phyloP scores from a whole-genome alignment of 495 filamentous ascomycete genomes.

The Podospora australis region DNA sequence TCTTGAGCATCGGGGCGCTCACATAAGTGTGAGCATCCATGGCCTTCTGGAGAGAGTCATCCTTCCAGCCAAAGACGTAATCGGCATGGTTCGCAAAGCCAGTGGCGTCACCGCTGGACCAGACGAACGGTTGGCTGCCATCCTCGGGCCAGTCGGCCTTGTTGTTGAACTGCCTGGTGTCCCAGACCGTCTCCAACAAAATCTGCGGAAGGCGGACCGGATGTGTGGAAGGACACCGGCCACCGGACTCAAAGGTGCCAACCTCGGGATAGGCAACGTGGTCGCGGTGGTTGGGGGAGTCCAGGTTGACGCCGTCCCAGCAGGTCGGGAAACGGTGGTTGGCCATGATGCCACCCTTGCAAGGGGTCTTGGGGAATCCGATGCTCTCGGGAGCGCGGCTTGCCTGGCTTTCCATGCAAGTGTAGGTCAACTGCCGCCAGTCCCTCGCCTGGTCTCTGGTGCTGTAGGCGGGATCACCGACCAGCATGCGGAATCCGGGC shows the following conservation, averaged over 20 bases:
- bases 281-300: constrained; percentile 30
- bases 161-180: constrained; percentile 35
- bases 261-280: constrained; percentile 33
- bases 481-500: constrained; percentile 41
- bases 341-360: constrained; percentile 34
- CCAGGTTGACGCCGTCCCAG: constrained; percentile 28
- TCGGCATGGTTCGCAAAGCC: constrained; percentile 39
- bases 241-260: constrained; percentile 26
- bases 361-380: constrained; percentile 24
- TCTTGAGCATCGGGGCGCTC: constrained; percentile 31
- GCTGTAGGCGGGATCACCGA: constrained; percentile 27
- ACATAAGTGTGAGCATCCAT: constrained; percentile 36
- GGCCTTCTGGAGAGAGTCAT: constrained; percentile 30
- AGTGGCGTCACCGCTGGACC: constrained; percentile 34
- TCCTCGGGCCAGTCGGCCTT: constrained; percentile 33
- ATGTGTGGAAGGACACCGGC: constrained; percentile 25
- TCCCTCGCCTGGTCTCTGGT: constrained; percentile 29
- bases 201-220: constrained; percentile 33
- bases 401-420: constrained; percentile 24
- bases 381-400: constrained; percentile 25
- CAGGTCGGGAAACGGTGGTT: constrained; percentile 33
- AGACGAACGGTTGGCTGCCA: constrained; percentile 35
- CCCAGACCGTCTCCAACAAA: constrained; percentile 34
- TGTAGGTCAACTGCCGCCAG: constrained; percentile 37
- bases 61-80: constrained; percentile 42